phyloP scores from a whole-genome alignment of 2,329 filamentous ascomycete genomes.

The Colletotrichum nymphaeae region DNA sequence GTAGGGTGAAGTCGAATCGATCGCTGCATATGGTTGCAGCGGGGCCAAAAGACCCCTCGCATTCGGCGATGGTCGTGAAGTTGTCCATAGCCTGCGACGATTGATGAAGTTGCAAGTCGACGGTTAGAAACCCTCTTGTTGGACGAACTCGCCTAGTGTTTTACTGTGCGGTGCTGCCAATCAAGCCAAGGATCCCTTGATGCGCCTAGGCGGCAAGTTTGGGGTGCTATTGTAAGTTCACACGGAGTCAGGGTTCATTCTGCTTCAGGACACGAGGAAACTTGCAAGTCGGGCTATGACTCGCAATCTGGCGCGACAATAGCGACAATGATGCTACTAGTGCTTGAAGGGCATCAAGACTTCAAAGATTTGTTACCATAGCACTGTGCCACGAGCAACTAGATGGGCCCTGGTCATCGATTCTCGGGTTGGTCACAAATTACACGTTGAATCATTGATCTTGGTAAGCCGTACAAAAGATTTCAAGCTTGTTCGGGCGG shows the following conservation, averaged over 20 bases:
- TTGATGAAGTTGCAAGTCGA: background rate
- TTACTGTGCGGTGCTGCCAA: background rate
- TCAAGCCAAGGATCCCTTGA: background rate
- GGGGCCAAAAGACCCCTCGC: conserved; percentile 40
- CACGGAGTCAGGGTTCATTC: background rate
- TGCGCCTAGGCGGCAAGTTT: background rate
- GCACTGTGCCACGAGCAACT: background rate
- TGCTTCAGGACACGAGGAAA: background rate
- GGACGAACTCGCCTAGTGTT: background rate
- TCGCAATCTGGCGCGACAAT: background rate
- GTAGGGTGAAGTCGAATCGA: conserved; percentile 62
- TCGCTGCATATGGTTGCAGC: conserved; percentile 45
- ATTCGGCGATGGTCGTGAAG: conserved; percentile 18
- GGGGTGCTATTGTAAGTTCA: background rate
- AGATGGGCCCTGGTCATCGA: background rate
- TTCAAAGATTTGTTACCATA: background rate
- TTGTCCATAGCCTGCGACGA: conserved; percentile 6
- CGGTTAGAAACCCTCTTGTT: background rate
- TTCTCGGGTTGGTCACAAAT: background rate
- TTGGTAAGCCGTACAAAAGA: background rate
- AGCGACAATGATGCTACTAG: background rate
- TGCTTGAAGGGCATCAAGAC: background rate
- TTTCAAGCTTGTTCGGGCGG: background rate
- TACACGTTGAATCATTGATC: background rate
- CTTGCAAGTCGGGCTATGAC: background rate